Evolutionary conservation across 345 rosid species (phyloP).

Genomic region (Passiflora organensis): DNA sequence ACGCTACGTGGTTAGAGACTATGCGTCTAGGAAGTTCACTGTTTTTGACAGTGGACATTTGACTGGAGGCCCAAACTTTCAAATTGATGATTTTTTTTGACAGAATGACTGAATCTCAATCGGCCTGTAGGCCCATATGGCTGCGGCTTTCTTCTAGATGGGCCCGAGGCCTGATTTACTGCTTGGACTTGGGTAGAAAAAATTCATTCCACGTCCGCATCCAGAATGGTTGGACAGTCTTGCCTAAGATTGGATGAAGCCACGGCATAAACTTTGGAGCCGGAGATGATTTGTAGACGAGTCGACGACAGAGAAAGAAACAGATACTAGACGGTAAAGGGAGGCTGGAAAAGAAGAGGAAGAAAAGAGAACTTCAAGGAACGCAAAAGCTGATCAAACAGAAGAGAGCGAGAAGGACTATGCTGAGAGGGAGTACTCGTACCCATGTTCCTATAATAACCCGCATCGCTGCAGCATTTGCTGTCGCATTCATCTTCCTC

Average conservation of each 20-base stretch:
- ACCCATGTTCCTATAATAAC: constrained; percentile 11
- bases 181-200: no score
- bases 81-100: no score
- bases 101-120: no score
- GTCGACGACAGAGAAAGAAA: not conserved
- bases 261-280: not conserved
- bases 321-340: no score
- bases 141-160: no score
- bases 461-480: constrained; percentile 23
- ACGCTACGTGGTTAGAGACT: no score
- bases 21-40: no score
- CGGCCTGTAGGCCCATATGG: no score
- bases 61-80: no score
- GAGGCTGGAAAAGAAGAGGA: not conserved
- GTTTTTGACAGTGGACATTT: no score
- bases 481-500: constrained; percentile 34
- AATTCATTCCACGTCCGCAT: not conserved
- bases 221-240: not conserved
- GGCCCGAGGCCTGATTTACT: no score
- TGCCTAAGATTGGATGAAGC: constrained; percentile 6
- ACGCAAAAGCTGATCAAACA: constrained; percentile 2
- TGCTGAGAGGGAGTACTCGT: constrained; percentile 20
- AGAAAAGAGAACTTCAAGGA: not conserved
- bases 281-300: not conserved
- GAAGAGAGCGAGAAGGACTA: constrained; percentile 1